Conservation (phyloP, 495 filamentous ascomycete genomes). For the Monascus purpureus region DNA sequence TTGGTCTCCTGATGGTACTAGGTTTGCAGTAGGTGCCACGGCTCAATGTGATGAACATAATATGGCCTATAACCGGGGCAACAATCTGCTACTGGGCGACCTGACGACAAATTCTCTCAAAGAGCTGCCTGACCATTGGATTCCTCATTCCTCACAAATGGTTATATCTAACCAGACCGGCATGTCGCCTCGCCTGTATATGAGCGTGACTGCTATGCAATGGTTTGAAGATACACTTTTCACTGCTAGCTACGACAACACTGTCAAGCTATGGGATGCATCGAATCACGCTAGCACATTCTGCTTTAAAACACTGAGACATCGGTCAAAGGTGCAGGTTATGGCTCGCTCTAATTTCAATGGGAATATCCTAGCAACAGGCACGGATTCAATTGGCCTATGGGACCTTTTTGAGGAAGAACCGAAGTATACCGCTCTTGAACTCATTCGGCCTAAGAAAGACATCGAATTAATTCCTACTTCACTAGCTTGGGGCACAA, state of each 20-base stretch:
- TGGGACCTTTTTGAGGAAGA: constrained; percentile 12
- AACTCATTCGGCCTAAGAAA: constrained; percentile 18
- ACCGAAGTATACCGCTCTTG: constrained; percentile 5
- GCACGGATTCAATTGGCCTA: constrained; percentile 18
- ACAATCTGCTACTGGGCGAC: constrained; percentile 68
- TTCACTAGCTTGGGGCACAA: constrained; percentile 57
- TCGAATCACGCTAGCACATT: constrained; percentile 13
- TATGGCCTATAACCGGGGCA: constrained; percentile 70
- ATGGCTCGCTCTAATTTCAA: constrained; percentile 42
- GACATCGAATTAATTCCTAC: constrained; percentile 47
- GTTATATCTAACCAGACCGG: constrained; percentile 41
- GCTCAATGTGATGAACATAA: constrained; percentile 61
- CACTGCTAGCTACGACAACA: constrained; percentile 69
- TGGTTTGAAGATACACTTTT: constrained; percentile 55
- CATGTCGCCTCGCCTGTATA: constrained; percentile 54
- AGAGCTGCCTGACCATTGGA: constrained; percentile 59
- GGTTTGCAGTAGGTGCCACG: constrained; percentile 49
- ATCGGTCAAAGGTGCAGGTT: constrained; percentile 57
- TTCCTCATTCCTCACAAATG: constrained; percentile 36
- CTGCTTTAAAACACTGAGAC: constrained; percentile 40
- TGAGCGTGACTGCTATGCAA: constrained; percentile 61
- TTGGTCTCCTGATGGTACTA: constrained; percentile 35
- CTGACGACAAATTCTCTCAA: constrained; percentile 33
- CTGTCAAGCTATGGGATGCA: constrained; percentile 62
- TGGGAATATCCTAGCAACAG: constrained; percentile 36